Evolutionary conservation across 768 basidiomycete species (phyloP), one percentile per base, ranked within the genome.

Genomic region (Boletus sensibilis): DNA sequence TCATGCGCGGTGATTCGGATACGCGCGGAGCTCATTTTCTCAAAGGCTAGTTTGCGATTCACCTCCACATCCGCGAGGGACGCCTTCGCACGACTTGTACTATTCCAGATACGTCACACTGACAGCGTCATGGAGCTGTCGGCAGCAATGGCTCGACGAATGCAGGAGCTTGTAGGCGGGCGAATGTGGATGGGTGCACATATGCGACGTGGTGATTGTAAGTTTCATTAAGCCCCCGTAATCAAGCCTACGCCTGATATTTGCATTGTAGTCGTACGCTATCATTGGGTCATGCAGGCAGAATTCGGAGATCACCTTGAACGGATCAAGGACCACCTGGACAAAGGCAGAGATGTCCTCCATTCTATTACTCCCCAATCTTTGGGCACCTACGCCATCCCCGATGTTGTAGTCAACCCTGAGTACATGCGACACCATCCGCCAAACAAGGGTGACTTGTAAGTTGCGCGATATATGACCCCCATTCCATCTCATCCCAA

Each of bases 201-300:
- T 43, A 78, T 78, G 77, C 75, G 76, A 20, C 73, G 76, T 25
- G 76, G 76, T 44, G 76, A 77, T 43, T 77, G 75, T 77, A 47
- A 68, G 73, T 61, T 45, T 34, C 20, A 14, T 47, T 25, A 27
- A 35, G 8, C 13, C 23, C 27, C 18, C 18, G 1, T 31, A 3
- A 33, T 31, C 7, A 14, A 33, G 21, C 18, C 8, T 31, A 9
- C 4, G 1, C 10, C 41, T 59, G n/a, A 57, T n/a, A 7, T 38
- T 25, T 50, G 31, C 25, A 14, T 20, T 39, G 29, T 52, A 68
- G 74, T 73, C 25, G 63, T 75, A 35, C 67, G 68, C 20, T 56
- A 68, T 39, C 59, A 63, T 37, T 79, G 76, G 74, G 70, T 23
- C 25, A 75, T 75, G 76, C 69, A 74, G 33, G 38, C 53, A 18